phyloP scores from a whole-genome alignment of 1,139 yeast genomes.

The Meyerozyma carpophila region DNA sequence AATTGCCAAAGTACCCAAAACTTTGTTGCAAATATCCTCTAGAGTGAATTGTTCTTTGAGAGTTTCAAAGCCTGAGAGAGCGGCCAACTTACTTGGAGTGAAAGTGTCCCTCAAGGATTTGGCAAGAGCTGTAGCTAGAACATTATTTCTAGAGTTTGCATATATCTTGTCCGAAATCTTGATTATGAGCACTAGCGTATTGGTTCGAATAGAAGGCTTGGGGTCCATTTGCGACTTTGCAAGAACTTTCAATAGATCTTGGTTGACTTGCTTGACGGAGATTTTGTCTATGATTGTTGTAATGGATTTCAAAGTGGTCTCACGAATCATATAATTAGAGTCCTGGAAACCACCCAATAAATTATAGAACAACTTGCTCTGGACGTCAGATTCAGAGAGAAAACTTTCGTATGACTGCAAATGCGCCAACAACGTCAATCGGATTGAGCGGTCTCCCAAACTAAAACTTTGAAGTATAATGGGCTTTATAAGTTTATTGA shows the following conservation, averaged over 20 bases:
- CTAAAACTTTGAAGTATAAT: constrained; percentile 58
- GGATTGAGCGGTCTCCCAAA: constrained; percentile 68
- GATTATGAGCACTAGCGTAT: constrained; percentile 74
- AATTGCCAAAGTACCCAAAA: constrained; percentile 84
- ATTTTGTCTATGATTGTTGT: constrained; percentile 60
- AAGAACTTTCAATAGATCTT: constrained; percentile 71
- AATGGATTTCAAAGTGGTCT: constrained; percentile 72
- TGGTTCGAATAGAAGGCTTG: constrained; percentile 78
- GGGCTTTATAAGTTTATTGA: constrained; percentile 52
- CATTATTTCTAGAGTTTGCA: constrained; percentile 55
- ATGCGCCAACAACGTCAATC: constrained; percentile 63
- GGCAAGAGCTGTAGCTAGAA: constrained; percentile 80
- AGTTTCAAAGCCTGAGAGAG: constrained; percentile 67
- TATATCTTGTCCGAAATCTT: constrained; percentile 65
- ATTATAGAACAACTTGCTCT: constrained; percentile 62
- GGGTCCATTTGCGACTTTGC: constrained; percentile 89
- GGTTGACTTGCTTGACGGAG: constrained; percentile 77
- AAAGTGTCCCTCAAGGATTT: constrained; percentile 80
- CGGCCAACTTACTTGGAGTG: constrained; percentile 71
- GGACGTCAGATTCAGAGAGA: constrained; percentile 58
- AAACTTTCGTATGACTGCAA: constrained; percentile 51
- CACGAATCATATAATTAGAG: constrained; percentile 73
- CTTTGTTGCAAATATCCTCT: constrained; percentile 72
- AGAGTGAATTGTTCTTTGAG: constrained; percentile 65
- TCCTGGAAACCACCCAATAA: constrained; percentile 80